Percentiles rank a stretch among this genome's conserved stretches.
phyloP scores from a whole-genome alignment of 768 basidiomycete species.

The Leccinellum rugosiceps region DNA sequence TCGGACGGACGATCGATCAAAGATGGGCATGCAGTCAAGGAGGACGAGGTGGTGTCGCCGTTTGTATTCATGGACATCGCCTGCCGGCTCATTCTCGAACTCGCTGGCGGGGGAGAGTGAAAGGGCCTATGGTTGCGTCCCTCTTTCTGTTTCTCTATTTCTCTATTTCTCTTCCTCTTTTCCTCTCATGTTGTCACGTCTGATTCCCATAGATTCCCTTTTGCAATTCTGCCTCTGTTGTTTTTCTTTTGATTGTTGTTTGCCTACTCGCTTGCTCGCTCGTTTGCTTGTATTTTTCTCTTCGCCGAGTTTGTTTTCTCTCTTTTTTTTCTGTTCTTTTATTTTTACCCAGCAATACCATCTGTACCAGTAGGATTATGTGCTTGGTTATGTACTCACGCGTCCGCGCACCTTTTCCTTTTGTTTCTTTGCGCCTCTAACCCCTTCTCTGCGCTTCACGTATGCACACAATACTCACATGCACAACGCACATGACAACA shows the following conservation, averaged over 20 bases:
- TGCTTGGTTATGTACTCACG: constrained; percentile 19
- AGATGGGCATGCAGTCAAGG: constrained; percentile 36
- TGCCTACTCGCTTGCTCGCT: constrained; percentile 5
- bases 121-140: neutral
- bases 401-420: neutral
- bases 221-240: constrained; percentile 6
- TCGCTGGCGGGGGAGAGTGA: constrained; percentile 67
- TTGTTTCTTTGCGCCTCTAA: neutral
- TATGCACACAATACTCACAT: neutral
- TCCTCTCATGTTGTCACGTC: constrained; percentile 6
- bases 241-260: constrained; percentile 8
- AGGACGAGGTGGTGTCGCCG: constrained; percentile 76
- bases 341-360: constrained; percentile 16
- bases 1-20: constrained; percentile 60
- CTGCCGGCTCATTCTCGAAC: constrained; percentile 87
- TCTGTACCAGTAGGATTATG: constrained; percentile 13
- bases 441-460: neutral
- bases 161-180: no score
- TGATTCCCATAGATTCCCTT: constrained; percentile 12
- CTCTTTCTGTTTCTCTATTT: neutral
- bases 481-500: neutral
- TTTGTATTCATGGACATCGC: constrained; percentile 98
- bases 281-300: constrained; percentile 2
- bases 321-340: neutral
- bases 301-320: neutral